Evolutionary conservation across 2,329 filamentous ascomycete species (phyloP), one percentile per base, ranked within the genome.

Genomic region (Aspergillus neotritici): DNA sequence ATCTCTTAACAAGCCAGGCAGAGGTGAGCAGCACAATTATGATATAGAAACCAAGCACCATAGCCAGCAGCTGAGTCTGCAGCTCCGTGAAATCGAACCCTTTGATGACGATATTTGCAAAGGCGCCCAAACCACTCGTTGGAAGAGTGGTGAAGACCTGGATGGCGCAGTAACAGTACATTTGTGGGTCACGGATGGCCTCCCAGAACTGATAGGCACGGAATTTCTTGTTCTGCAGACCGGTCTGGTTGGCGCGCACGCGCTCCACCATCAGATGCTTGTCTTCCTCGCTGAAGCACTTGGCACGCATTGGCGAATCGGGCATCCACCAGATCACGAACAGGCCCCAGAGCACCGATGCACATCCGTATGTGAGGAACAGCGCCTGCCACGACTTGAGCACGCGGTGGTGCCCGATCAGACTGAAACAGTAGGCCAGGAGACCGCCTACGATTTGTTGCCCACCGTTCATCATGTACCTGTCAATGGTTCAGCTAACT

Each of bases 41-140:
- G 53, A 88, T 87, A 52, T 85, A 85, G 31, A 77, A 79, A 4
- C 85, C 85, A 1, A 87, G 70, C 0, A 87, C 84, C 82, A 89
- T 67, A 31, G 83, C 77, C 16, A 90, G 68, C 1, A 90, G 69
- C 64, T 88, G 84, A 0, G 84, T 87, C 62, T 89, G 68, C 5
- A 87, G 70, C 0, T 71, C 68, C 0, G 68, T 74, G 56, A 88
- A 90, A 0, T 82, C 67, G 46, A 89, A 81, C n/a, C 73, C 71
- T 43, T 74, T 77, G 63, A 89, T 86, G 54, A 90, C 83, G 53
- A 89, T 83, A 50, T 83, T 83, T 41, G 83, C 80, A 58, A 87
- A 89, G 0, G 80, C 80, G 5, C 85, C 84, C 0, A 89, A 75
- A 0, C 85, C 84, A 14, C 78, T 82, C 0, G 84, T 88, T 0